Evolutionary conservation across 164 flowering plant genomes (phyloP).

Genomic region (Santalum album): DNA sequence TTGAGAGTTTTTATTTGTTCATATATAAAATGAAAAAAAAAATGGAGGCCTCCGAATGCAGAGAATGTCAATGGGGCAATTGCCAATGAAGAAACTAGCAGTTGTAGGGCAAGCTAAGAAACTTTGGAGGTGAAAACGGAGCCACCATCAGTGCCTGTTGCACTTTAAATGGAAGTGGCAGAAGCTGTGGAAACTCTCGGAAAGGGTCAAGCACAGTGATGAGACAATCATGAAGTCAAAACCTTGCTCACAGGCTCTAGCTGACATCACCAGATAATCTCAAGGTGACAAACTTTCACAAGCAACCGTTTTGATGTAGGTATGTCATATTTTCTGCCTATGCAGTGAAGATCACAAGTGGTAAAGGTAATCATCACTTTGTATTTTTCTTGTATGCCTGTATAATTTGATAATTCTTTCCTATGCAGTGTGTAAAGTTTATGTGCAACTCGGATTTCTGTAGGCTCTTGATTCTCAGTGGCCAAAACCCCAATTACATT

Average conservation of each 20-base stretch:
- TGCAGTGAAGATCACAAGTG: background rate
- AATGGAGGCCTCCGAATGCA: slow-evolving; percentile 17
- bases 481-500: too few relatives aligned
- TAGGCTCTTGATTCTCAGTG: too few relatives aligned
- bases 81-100: slow-evolving; percentile 65
- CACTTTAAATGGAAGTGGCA: slow-evolving; percentile 99
- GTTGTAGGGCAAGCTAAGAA: slow-evolving; percentile 75
- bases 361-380: background rate
- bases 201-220: slow-evolving; percentile 89
- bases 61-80: slow-evolving; percentile 77
- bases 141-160: slow-evolving; percentile 93
- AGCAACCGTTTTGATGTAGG: background rate
- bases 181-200: slow-evolving; percentile 99
- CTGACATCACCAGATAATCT: slow-evolving; percentile 27
- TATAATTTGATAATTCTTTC: too few relatives aligned
- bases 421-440: too few relatives aligned
- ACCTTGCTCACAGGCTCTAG: slow-evolving; percentile 60
- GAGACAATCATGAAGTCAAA: slow-evolving; percentile 67
- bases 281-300: background rate
- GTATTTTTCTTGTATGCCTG: too few relatives aligned
- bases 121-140: slow-evolving; percentile 96
- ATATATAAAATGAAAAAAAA: background rate
- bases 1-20: background rate
- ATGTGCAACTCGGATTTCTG: too few relatives aligned
- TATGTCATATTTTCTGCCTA: background rate